Conservation (phyloP, 2,329 filamentous ascomycete species). For the Zasmidium angulare region DNA sequence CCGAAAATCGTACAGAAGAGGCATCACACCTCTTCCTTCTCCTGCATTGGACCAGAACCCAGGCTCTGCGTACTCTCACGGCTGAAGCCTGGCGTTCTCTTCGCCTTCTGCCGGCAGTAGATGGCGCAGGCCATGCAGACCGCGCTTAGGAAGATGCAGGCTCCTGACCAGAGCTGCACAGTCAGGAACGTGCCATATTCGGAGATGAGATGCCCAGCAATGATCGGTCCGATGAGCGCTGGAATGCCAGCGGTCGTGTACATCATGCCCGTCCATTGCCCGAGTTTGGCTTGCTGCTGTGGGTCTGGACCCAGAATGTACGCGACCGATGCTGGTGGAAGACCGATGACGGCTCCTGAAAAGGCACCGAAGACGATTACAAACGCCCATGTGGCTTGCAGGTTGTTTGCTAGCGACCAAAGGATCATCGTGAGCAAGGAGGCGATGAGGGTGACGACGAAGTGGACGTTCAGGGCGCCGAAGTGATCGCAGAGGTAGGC, state of each 20-base stretch:
- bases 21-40: background rate
- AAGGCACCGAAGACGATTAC: slow-evolving; percentile 50
- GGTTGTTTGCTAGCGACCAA: slow-evolving; percentile 43
- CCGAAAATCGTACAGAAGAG: background rate
- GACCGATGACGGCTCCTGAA: slow-evolving; percentile 51
- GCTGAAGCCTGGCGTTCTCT: background rate
- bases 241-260: slow-evolving; percentile 47
- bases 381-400: slow-evolving; percentile 46
- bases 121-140: slow-evolving; percentile 41
- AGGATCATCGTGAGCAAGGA: slow-evolving; percentile 45
- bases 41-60: background rate
- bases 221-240: slow-evolving; percentile 49
- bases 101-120: slow-evolving; percentile 14
- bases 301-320: slow-evolving; percentile 42
- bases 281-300: slow-evolving; percentile 41
- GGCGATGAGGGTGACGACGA: slow-evolving; percentile 40
- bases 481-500: slow-evolving; percentile 47
- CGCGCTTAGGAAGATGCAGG: slow-evolving; percentile 42
- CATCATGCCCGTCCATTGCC: slow-evolving; percentile 56
- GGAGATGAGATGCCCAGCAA: slow-evolving; percentile 48
- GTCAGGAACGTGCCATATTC: slow-evolving; percentile 43
- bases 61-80: background rate
- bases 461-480: slow-evolving; percentile 49
- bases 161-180: slow-evolving; percentile 50
- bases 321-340: slow-evolving; percentile 51